Percentiles rank a stretch among this genome's conserved stretches.
Evolutionary conservation across 495 filamentous ascomycete species (phyloP).

Genomic region (Cairneyella variabilis): DNA sequence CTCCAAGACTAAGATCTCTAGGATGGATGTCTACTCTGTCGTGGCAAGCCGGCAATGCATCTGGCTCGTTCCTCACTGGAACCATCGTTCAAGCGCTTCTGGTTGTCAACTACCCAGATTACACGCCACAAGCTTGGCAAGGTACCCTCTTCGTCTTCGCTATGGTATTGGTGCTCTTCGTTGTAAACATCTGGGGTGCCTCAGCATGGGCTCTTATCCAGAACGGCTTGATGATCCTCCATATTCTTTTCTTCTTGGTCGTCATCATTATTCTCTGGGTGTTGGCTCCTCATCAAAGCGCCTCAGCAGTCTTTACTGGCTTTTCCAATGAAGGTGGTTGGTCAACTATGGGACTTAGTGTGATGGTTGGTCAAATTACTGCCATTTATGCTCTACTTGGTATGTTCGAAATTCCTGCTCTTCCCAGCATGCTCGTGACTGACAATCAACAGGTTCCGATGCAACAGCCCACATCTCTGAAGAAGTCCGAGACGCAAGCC

Average conservation of each 20-base stretch:
- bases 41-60: slow-evolving; percentile 32
- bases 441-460: slow-evolving; percentile 43
- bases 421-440: slow-evolving; percentile 33
- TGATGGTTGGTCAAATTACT: slow-evolving; percentile 39
- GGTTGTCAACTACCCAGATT: slow-evolving; percentile 33
- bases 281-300: slow-evolving; percentile 25
- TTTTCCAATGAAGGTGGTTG: slow-evolving; percentile 41
- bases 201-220: slow-evolving; percentile 39
- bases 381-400: slow-evolving; percentile 26
- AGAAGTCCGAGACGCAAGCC: slow-evolving; percentile 46
- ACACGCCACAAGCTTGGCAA: slow-evolving; percentile 36
- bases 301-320: slow-evolving; percentile 37
- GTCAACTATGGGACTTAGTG: slow-evolving; percentile 35
- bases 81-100: slow-evolving; percentile 42
- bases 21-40: slow-evolving; percentile 42
- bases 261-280: slow-evolving; percentile 42
- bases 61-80: slow-evolving; percentile 38
- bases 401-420: not conserved
- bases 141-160: slow-evolving; percentile 43
- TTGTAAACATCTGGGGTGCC: slow-evolving; percentile 37
- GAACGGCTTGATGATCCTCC: slow-evolving; percentile 35
- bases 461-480: slow-evolving; percentile 46
- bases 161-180: slow-evolving; percentile 26
- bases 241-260: slow-evolving; percentile 42
- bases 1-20: slow-evolving; percentile 14